These are phyloP conservation scores for Glaciozyma antarctica DNA, from an alignment of 768 basidiomycete species.

Conservation along the genomic window DNA sequence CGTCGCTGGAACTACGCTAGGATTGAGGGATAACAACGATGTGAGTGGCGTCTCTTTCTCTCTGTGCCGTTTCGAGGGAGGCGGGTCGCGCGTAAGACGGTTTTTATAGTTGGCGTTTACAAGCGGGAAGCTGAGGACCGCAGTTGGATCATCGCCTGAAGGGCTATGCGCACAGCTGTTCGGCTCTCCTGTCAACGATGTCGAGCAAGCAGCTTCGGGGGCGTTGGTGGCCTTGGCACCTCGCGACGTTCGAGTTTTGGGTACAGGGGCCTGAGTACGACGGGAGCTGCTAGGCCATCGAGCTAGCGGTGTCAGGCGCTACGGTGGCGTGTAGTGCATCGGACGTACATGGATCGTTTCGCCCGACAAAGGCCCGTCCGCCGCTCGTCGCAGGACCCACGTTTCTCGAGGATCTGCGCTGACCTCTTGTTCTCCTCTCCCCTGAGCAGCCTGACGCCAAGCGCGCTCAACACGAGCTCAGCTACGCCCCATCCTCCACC, in stretches of 20 bases:
- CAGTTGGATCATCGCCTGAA: neutral
- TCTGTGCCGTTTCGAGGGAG: neutral
- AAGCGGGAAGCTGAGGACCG: neutral
- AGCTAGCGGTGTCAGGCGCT: too few relatives aligned
- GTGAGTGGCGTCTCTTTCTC: constrained; percentile 5
- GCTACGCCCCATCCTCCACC: neutral
- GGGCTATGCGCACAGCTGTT: neutral
- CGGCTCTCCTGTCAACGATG: neutral
- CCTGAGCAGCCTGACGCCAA: constrained; percentile 19
- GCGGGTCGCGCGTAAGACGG: neutral
- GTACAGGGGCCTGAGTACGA: neutral
- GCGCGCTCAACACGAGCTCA: neutral
- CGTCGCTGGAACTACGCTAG: neutral
- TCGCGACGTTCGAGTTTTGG: neutral
- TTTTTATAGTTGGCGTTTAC: neutral
- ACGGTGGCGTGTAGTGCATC: too few relatives aligned
- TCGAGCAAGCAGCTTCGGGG: neutral
- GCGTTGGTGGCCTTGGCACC: too few relatives aligned
- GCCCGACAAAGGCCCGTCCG: too few relatives aligned
- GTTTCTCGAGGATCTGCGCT: neutral
- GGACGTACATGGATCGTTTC: too few relatives aligned
- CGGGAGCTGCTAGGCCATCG: neutral
- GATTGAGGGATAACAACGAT: constrained; percentile 22
- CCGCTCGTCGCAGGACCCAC: neutral
- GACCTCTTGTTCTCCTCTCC: neutral